A percentile compares a stretch with the other conserved stretches of the same genome.
Conservation (phyloP, 2,329 filamentous ascomycete species). For the Golovinomyces cichoracearum region DNA sequence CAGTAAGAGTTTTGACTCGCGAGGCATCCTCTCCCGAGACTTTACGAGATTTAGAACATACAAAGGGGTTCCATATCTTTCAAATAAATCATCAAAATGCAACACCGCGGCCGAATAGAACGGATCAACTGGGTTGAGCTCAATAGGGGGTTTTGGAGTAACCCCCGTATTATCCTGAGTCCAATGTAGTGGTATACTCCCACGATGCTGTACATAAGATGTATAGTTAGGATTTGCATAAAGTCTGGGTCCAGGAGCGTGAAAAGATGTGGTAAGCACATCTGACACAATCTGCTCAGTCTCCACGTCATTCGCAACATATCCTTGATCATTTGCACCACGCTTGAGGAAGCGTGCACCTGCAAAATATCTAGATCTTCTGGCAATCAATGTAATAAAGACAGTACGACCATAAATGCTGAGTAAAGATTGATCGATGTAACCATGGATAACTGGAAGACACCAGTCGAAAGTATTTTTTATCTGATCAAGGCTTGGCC, state of each 20-base stretch:
- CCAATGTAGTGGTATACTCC: conserved; percentile 93
- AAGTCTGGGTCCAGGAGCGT: conserved; percentile 61
- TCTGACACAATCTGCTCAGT: conserved; percentile 97
- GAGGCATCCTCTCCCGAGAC: conserved; percentile 57
- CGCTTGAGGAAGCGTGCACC: conserved; percentile 85
- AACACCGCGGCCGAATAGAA: conserved; percentile 83
- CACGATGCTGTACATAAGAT: conserved; percentile 86
- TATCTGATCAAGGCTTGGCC: conserved; percentile 42
- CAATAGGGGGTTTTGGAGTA: conserved; percentile 85
- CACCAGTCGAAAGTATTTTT: conserved; percentile 87
- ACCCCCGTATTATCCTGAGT: conserved; percentile 89
- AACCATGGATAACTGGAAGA: conserved; percentile 80
- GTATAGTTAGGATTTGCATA: conserved; percentile 82
- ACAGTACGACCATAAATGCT: conserved; percentile 70
- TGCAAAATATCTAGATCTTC: conserved; percentile 77
- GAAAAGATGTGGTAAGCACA: conserved; percentile 80
- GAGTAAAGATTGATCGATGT: conserved; percentile 70
- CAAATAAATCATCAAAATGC: conserved; percentile 85
- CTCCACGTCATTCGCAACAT: conserved; percentile 95
- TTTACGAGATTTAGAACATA: conserved; percentile 87
- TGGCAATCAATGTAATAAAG: conserved; percentile 80
- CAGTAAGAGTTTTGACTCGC: conserved; percentile 70
- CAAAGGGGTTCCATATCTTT: conserved; percentile 74
- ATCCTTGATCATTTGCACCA: conserved; percentile 73
- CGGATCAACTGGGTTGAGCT: conserved; percentile 81